Percentiles rank a stretch among this genome's conserved stretches.
Conservation (phyloP, 1,284 basidiomycete species). For the Trichosporon coremiiforme region DNA sequence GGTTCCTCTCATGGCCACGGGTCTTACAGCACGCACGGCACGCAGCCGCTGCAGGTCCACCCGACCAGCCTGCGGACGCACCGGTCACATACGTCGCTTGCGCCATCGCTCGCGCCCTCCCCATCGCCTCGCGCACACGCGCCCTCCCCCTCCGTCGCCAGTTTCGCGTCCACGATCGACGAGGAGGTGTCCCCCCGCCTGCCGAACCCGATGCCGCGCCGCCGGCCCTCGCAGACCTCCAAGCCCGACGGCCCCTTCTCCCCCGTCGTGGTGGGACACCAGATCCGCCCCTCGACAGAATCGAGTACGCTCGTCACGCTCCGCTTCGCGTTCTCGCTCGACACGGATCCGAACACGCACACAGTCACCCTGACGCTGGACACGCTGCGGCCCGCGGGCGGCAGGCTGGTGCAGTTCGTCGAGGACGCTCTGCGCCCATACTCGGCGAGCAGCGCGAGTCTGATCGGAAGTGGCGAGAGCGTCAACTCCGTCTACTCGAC, state of each 20-base stretch:
- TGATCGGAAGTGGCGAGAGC: neutral
- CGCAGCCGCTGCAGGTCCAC: neutral
- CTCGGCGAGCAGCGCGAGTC: slow-evolving; percentile 3
- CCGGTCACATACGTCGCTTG: neutral
- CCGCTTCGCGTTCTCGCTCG: slow-evolving; percentile 39
- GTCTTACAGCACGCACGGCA: too few relatives aligned
- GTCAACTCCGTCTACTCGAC: neutral
- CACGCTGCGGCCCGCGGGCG: slow-evolving; percentile 33
- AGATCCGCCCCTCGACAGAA: slow-evolving; percentile 20
- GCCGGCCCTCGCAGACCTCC: neutral
- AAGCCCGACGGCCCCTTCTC: neutral
- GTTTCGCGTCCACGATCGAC: neutral
- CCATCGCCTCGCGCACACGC: neutral
- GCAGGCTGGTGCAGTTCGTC: slow-evolving; percentile 32
- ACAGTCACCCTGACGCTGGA: slow-evolving; percentile 38
- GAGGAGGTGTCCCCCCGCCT: neutral
- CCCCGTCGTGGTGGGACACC: slow-evolving; percentile 26
- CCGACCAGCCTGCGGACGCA: neutral
- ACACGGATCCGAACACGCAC: slow-evolving; percentile 36
- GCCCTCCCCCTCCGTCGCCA: neutral
- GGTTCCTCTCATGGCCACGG: too few relatives aligned
- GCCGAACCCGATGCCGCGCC: neutral
- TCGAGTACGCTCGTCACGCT: slow-evolving; percentile 33
- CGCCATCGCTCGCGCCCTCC: neutral
- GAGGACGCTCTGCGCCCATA: slow-evolving; percentile 27